phyloP scores from a whole-genome alignment of 176 grass and related monocot genomes.

The Carex scoparia region DNA sequence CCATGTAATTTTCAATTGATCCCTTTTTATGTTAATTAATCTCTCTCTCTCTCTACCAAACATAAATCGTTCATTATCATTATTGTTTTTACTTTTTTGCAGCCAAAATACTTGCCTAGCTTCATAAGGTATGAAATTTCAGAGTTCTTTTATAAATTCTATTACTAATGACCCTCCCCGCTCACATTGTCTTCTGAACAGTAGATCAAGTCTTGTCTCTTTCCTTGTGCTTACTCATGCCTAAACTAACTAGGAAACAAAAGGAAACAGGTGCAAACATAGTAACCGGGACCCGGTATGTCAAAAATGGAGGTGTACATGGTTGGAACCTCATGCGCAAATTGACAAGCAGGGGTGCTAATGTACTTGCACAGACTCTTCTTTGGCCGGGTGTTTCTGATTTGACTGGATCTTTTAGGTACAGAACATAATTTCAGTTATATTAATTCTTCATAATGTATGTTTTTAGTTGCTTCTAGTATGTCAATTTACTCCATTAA shows the following conservation, averaged over 20 bases:
- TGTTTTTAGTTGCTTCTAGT: not conserved
- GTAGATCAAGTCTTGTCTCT: not conserved
- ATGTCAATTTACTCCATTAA: not conserved
- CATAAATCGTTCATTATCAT: not conserved
- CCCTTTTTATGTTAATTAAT: not conserved
- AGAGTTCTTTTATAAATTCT: not conserved
- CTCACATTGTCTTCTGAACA: not conserved
- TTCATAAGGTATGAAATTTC: conserved; percentile 67
- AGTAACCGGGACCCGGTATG: conserved; percentile 90
- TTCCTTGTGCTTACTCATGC: not conserved
- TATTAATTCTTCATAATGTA: conserved; percentile 15
- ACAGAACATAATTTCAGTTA: not conserved
- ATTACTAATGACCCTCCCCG: not conserved
- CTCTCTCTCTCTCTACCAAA: conserved; percentile 25
- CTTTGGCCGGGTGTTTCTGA: conserved; percentile 83
- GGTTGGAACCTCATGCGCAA: conserved; percentile 98
- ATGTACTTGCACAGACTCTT: conserved; percentile 98
- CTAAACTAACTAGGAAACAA: conserved; percentile 53
- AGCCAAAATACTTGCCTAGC: conserved; percentile 95
- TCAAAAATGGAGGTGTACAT: conserved; percentile 83
- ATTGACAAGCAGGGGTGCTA: conserved; percentile 91
- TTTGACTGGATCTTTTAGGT: conserved; percentile 96
- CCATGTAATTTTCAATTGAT: conserved; percentile 47
- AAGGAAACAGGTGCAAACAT: conserved; percentile 75
- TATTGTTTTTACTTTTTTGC: conserved; percentile 39